Evolutionary conservation across 768 basidiomycete species (phyloP), one percentile per base, ranked within the genome.

Genomic region (Tremella yokohamensis): DNA sequence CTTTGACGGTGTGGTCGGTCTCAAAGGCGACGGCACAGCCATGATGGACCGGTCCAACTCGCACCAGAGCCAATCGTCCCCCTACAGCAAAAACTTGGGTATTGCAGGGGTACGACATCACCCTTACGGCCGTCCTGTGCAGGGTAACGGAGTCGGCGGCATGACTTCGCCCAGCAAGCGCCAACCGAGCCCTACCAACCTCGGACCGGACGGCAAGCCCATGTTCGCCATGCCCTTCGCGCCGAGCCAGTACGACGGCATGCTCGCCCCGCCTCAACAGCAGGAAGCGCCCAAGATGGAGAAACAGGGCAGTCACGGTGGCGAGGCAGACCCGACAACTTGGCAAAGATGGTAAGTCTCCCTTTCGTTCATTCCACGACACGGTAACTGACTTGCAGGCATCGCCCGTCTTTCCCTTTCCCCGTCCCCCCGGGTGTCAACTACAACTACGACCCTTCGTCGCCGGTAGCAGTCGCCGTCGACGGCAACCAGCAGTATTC

Each of bases 391-490:
- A 49, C 45, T 7, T 7, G 13, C 45, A 74, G 73, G 73, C 74
- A 76, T 53, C 61, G 74, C 34, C 72, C 74, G 1, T 72, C 70
- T 4, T 76, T 76, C 70, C 74, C 74, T 15, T 76, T 76, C 65
- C 74, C 74, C 13, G 60, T 62, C 20, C 64, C 67, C 26, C 58
- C 66, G 18, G 63, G 61, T 11, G 47, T 60, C 1, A 57, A 61
- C 56, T 65, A 63, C 59, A 58, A 63, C 40, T 64, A 57, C 38
- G 60, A 62, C 24, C 68, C 62, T 2, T 57, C 55, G n/a, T 60
- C 42, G n/a, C 42, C 42, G 6, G 29, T 34, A 34, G 29, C 29
- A 11, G 29, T 34, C 29, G 29, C 29, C 29, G 29, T 34, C 29
- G 29, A 34, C 29, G 29, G 29, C 29, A 34, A 11, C 29, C 29